Conservation (phyloP, 2,329 filamentous ascomycete species). For the Curvularia sp. region DNA sequence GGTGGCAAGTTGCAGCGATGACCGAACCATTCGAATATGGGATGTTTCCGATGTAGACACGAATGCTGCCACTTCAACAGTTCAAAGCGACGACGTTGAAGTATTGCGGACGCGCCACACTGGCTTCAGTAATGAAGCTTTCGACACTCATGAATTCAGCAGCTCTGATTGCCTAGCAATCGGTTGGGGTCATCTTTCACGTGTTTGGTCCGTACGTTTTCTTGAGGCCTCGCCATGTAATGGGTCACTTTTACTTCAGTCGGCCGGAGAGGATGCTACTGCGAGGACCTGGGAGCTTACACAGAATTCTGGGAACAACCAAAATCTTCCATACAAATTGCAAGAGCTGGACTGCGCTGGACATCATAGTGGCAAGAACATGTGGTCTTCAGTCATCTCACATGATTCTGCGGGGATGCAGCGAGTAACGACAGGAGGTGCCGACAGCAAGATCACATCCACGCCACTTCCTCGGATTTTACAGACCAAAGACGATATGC, state of each 20-base stretch:
- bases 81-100: slow-evolving; percentile 29
- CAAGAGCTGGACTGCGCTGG: slow-evolving; percentile 63
- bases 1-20: slow-evolving; percentile 93
- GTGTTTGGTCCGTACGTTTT: slow-evolving; percentile 88
- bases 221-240: slow-evolving; percentile 50
- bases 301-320: slow-evolving; percentile 9
- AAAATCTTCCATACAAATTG: slow-evolving; percentile 48
- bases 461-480: slow-evolving; percentile 18
- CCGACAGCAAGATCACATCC: slow-evolving; percentile 70
- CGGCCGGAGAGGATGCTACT: slow-evolving; percentile 85
- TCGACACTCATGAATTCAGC: slow-evolving; percentile 29
- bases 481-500: slow-evolving; percentile 1
- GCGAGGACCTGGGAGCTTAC: slow-evolving; percentile 70
- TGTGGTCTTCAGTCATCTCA: slow-evolving; percentile 69
- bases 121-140: slow-evolving; percentile 51
- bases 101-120: slow-evolving; percentile 49
- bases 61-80: slow-evolving; percentile 28
- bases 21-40: slow-evolving; percentile 89
- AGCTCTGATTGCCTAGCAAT: slow-evolving; percentile 63
- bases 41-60: slow-evolving; percentile 66
- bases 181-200: slow-evolving; percentile 83
- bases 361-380: slow-evolving; percentile 84
- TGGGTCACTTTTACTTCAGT: slow-evolving; percentile 62
- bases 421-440: slow-evolving; percentile 66
- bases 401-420: slow-evolving; percentile 8